Evolutionary conservation across 345 rosid species (phyloP).

Genomic region (Eucalyptus microcorys): DNA sequence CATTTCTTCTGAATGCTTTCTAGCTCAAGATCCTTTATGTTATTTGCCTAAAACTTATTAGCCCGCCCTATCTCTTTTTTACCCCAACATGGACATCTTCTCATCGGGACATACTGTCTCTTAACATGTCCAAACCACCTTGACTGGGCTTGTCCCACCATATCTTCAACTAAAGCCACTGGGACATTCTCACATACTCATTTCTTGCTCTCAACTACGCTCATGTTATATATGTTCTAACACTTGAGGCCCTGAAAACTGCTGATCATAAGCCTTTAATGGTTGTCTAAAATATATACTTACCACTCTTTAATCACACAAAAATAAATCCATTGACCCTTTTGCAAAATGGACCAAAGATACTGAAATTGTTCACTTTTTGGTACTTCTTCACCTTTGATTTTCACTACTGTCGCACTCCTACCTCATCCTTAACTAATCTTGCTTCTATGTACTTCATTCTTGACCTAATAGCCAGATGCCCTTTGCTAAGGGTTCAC

Average conservation of each 20-base stretch:
- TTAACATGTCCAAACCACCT: not conserved
- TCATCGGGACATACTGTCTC: not conserved
- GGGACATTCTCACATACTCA: not conserved
- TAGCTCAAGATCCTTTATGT: not conserved
- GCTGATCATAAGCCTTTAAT: not conserved
- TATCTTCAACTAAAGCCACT: not conserved
- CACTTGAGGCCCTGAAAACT: not conserved
- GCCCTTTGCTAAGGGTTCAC: not conserved
- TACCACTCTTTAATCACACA: not conserved
- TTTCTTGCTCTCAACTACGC: not conserved
- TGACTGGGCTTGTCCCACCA: not conserved
- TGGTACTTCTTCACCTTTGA: not conserved
- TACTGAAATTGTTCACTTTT: not conserved
- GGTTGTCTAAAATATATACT: not conserved
- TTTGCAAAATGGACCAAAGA: not conserved
- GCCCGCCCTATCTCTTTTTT: not conserved
- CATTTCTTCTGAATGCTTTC: not conserved
- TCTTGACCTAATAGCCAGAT: not conserved
- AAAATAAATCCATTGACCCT: not conserved
- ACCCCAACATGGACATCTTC: not conserved
- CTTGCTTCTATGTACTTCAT: not conserved
- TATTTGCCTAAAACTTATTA: not conserved
- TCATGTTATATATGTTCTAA: not conserved
- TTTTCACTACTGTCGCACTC: not conserved
- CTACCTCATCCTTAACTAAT: not conserved